Base-by-base conservation (phyloP, 1,284 basidiomycete genomes). In the Cystobasidiaceae sp. region DNA sequence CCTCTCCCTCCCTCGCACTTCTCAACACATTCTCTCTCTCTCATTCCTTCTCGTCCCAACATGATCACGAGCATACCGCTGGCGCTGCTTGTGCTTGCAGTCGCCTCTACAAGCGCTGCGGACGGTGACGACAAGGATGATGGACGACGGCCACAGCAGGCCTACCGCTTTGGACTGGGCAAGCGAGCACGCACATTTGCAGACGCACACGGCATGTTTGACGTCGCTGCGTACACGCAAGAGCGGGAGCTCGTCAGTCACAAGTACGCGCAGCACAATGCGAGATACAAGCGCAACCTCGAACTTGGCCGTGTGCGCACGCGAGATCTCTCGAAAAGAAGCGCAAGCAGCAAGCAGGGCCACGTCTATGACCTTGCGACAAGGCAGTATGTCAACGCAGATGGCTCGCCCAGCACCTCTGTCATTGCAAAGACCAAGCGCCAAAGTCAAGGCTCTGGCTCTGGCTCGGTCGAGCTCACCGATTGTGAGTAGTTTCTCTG, bases 401-500 rank as follows among this genome's bases (percentile, higher is more conserved):
- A 51, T 32, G 27, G 49, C 39, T 28, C 15, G 45, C 17, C 58
- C n/a, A 51, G 19, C 9, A 27, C 21, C 57, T 2, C 51, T 25
- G n/a, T 13, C 11, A 46, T 13, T 46, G 27, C 15, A 19, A 33
- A 43, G 4, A 30, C 54, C 8, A 56, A 44, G 19, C 37, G 54
- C 17, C 54, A 56, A 39, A 43, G 39, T 15, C 23, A 33, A 9
- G 32, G 45, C 3, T 5, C 17, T 19, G 49, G 50, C n/a, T 34
- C 48, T 7, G 61, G 61, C 27, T 55, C 61, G 2, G 52, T 64
- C 52, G 61, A 64, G 51, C 61, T 64, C 44, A 64, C 37, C 27
- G 61, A 64, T 41, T 46, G 61, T 64, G 23, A 48, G 61, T 54
- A 21, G 13, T n/a, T n/a, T n/a, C n/a, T n/a, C n/a, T n/a, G n/a